Evolutionary conservation across 192 early-diverging fungal species (phyloP).

Genomic region (Coemansia sp.): DNA sequence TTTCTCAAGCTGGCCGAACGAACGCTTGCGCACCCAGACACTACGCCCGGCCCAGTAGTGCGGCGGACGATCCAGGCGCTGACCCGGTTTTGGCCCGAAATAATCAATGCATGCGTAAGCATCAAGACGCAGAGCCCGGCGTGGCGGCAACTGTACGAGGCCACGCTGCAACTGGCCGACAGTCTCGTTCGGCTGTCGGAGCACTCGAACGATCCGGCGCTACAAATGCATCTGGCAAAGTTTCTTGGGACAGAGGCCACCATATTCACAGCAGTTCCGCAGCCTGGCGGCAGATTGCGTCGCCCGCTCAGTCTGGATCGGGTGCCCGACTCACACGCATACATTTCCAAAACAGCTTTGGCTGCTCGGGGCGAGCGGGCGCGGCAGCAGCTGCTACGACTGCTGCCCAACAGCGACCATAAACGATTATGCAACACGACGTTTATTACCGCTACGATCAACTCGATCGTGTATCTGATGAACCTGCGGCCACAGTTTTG

Average conservation of each 20-base stretch:
- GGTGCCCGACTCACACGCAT: constrained; percentile 32
- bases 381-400: constrained; percentile 26
- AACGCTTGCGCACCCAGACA: constrained; percentile 25
- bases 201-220: constrained; percentile 38
- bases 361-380: constrained; percentile 31
- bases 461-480: constrained; percentile 47
- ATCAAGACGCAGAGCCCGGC: neutral
- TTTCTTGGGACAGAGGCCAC: constrained; percentile 37
- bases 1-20: constrained; percentile 31
- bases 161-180: constrained; percentile 21
- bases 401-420: constrained; percentile 51
- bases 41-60: constrained; percentile 39
- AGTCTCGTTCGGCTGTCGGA: constrained; percentile 19
- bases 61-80: constrained; percentile 41
- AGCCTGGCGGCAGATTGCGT: constrained; percentile 1
- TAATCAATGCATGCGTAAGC: constrained; percentile 17
- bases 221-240: constrained; percentile 47
- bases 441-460: constrained; percentile 48
- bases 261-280: constrained; percentile 23
- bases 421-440: constrained; percentile 41
- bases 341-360: constrained; percentile 19
- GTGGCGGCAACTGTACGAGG: constrained; percentile 29
- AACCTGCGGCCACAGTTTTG: constrained; percentile 50
- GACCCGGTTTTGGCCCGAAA: constrained; percentile 45
- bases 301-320: constrained; percentile 8